These are phyloP conservation scores for Coffea canephora DNA, from an alignment of 257 asterid species.

Conservation along the genomic window DNA sequence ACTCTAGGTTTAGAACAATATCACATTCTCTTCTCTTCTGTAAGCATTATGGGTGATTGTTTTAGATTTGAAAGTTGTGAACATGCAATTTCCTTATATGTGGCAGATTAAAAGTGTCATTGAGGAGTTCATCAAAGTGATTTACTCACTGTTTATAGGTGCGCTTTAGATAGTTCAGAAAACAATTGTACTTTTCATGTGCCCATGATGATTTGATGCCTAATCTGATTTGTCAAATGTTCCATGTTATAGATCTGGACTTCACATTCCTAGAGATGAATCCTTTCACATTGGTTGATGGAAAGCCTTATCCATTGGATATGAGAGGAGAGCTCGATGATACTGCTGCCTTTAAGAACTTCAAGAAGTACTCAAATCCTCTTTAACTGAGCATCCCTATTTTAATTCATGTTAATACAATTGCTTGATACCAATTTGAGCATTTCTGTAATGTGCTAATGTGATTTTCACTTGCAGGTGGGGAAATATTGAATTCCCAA, in stretches of 20 bases:
- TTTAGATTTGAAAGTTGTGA: not conserved
- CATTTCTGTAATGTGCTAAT: not conserved
- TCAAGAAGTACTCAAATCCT: constrained; percentile 64
- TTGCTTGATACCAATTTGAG: not conserved
- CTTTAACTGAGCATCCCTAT: constrained; percentile 1
- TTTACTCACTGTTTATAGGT: constrained; percentile 66
- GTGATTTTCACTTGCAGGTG: constrained; percentile 49
- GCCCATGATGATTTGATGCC: not conserved
- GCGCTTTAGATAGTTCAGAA: constrained; percentile 15
- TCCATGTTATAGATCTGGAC: constrained; percentile 65
- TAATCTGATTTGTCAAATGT: constrained; percentile 18
- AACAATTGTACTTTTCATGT: not conserved
- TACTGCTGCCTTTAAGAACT: constrained; percentile 95
- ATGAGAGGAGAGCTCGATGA: constrained; percentile 99
- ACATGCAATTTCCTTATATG: constrained; percentile 15
- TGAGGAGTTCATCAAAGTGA: constrained; percentile 70
- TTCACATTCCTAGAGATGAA: constrained; percentile 97
- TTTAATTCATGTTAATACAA: not conserved
- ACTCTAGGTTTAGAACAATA: not conserved
- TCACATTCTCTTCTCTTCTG: not conserved
- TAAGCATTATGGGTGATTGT: not conserved
- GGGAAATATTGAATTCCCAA: constrained; percentile 87
- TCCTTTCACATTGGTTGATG: constrained; percentile 85
- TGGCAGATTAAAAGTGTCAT: constrained; percentile 71
- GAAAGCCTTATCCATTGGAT: constrained; percentile 91